Evolutionary conservation across 1,284 basidiomycete species (phyloP).

Genomic region (Apiotrichum veenhuisii): DNA sequence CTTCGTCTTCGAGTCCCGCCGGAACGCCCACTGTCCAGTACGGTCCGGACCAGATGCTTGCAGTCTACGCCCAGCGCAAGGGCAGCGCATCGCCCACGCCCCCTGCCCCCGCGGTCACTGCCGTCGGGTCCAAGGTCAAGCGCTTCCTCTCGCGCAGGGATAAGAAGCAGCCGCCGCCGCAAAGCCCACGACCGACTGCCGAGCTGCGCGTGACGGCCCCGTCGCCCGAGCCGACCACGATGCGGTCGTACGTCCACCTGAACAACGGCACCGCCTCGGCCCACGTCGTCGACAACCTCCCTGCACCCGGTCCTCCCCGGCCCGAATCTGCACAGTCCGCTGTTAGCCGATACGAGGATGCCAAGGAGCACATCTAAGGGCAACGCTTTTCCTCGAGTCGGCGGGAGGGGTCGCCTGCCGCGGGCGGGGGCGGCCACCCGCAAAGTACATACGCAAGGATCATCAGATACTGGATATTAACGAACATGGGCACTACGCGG

Average conservation of each 20-base stretch:
- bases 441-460: too few species aligned
- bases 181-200: not conserved
- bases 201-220: not conserved
- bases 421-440: too few species aligned
- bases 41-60: constrained; percentile 49
- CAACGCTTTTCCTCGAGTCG: too few species aligned
- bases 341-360: not conserved
- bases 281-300: constrained; percentile 32
- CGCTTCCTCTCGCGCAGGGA: constrained; percentile 27
- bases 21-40: constrained; percentile 29
- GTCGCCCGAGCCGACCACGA: constrained; percentile 21
- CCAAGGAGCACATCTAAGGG: not conserved
- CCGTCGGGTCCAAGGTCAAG: constrained; percentile 20
- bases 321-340: not conserved
- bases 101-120: constrained; percentile 6
- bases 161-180: constrained; percentile 2
- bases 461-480: not conserved
- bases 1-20: constrained; percentile 9
- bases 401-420: too few species aligned
- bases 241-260: constrained; percentile 38
- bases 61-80: constrained; percentile 48
- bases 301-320: constrained; percentile 22
- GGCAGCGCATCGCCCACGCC: constrained; percentile 24
- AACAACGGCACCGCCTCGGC: constrained; percentile 36
- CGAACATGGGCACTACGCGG: not conserved